phyloP scores from a whole-genome alignment of 1,284 basidiomycete species.

The Phylloporus sp. region DNA sequence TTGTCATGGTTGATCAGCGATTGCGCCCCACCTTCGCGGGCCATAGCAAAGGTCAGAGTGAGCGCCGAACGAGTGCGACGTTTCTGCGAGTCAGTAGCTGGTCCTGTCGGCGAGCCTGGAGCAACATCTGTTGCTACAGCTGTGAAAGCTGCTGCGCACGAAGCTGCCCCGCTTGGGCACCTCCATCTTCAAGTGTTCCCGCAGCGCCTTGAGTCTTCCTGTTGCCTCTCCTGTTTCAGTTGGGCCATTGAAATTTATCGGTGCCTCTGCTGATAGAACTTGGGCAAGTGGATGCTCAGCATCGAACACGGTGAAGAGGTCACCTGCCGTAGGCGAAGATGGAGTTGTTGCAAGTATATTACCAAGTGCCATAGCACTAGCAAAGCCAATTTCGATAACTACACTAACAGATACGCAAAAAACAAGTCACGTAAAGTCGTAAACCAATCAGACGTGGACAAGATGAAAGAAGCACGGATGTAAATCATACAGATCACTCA shows the following conservation, averaged over 20 bases:
- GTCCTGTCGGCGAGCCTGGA: slow-evolving; percentile 51
- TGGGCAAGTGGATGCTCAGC: slow-evolving; percentile 71
- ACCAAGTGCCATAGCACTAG: too few relatives aligned
- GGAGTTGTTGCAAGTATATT: slow-evolving; percentile 44
- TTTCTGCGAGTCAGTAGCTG: slow-evolving; percentile 40
- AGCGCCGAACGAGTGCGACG: slow-evolving; percentile 61
- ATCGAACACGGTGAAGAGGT: slow-evolving; percentile 74
- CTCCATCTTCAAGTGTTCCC: slow-evolving; percentile 68
- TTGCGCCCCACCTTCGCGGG: slow-evolving; percentile 30
- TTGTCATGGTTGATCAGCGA: slow-evolving; percentile 55
- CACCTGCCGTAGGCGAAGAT: slow-evolving; percentile 55
- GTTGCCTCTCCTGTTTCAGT: slow-evolving; percentile 64
- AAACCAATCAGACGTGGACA: background rate
- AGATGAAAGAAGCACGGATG: background rate
- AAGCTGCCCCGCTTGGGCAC: slow-evolving; percentile 69
- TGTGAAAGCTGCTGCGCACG: slow-evolving; percentile 57
- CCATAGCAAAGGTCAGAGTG: slow-evolving; percentile 39
- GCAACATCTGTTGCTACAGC: slow-evolving; percentile 53
- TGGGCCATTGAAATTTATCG: slow-evolving; percentile 70
- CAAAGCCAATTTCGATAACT: too few relatives aligned
- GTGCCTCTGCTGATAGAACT: slow-evolving; percentile 71
- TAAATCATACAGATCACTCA: background rate
- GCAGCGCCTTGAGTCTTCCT: slow-evolving; percentile 57
- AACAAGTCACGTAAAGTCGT: too few relatives aligned
- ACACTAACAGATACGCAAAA: too few relatives aligned